Base-by-base conservation (phyloP, 2,329 filamentous ascomycete species). In the Ophiostoma ulmi region DNA sequence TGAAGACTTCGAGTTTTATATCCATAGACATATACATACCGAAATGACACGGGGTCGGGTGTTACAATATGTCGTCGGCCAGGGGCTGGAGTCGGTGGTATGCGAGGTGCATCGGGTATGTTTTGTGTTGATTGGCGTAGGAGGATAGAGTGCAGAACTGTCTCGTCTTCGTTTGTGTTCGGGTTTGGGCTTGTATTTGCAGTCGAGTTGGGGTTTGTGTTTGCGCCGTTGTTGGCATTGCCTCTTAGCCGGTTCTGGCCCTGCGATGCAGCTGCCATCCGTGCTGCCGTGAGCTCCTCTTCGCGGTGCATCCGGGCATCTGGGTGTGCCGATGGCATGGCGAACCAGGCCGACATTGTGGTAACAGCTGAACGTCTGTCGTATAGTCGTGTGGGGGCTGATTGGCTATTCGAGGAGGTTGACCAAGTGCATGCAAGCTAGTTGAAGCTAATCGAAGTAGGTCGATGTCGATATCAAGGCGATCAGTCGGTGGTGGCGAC, bases 1-100 rank as follows among this genome's bases (percentile, higher is more conserved):
- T 31, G 3, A 31, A 31, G 3, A 31, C 31, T 31, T 31, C 4
- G 31, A 31, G 2, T 31, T 31, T 31, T 31, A 44, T 14, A 31
- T 3, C 31, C 3, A 31, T 3, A 4, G 31, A 48, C 38, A 39
- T 10, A 20, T 58, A 26, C 52, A 58, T 58, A 58, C 52, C 52
- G 52, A 6, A 88, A 85, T 10, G 86, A 85, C 68, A 87, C 81
- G 22, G 86, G 86, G 74, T 88, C 86, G 2, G 86, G 84, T 73
- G 88, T 83, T n/a, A 86, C 84, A 39, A 88, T 80, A 73, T 81
- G 80, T 72, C 83, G 83, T 64, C 81, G 79, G 36, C 74, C 74
- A 8, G 77, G 73, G 20, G 67, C 75, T 4, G 72, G 58, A 1
- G 66, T 1, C 11, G n/a, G 20, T 22, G 55, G 13, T 4, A 63